Conservation (phyloP, 2,329 filamentous ascomycete genomes). For the Fusarium succisae region DNA sequence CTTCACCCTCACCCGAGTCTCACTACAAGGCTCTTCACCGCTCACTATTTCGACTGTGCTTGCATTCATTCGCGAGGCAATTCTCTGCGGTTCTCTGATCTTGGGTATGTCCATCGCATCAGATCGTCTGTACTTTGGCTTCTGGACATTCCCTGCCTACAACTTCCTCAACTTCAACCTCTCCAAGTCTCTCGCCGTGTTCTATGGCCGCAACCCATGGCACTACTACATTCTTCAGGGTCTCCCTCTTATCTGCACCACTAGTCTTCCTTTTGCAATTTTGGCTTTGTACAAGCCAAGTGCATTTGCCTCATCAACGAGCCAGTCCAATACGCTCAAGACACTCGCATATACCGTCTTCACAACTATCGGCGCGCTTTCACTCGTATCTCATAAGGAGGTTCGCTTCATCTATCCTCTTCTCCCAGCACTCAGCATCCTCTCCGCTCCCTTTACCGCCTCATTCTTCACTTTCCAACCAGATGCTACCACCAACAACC, state of each 20-base stretch:
- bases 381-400: slow-evolving; percentile 91
- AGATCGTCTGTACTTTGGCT: slow-evolving; percentile 82
- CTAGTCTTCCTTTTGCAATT: slow-evolving; percentile 79
- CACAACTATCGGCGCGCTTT: slow-evolving; percentile 71
- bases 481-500: slow-evolving; percentile 40
- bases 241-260: slow-evolving; percentile 85
- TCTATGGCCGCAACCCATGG: slow-evolving; percentile 90
- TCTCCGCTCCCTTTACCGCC: slow-evolving; percentile 74
- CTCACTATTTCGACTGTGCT: slow-evolving; percentile 55
- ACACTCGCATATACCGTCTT: slow-evolving; percentile 66
- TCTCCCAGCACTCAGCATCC: slow-evolving; percentile 83
- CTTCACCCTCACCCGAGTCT: slow-evolving; percentile 55
- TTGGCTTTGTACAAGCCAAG: slow-evolving; percentile 66
- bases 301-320: slow-evolving; percentile 44
- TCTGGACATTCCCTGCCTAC: slow-evolving; percentile 89
- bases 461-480: slow-evolving; percentile 66
- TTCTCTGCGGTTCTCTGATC: slow-evolving; percentile 70
- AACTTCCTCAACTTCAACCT: slow-evolving; percentile 93
- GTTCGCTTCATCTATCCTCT: slow-evolving; percentile 96
- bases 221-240: slow-evolving; percentile 96
- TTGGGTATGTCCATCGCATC: slow-evolving; percentile 71
- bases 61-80: slow-evolving; percentile 68
- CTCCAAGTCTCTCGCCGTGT: slow-evolving; percentile 84
- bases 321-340: slow-evolving; percentile 48
- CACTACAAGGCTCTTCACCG: slow-evolving; percentile 51